Conservation (phyloP, 305 asterid species). For the Fraxinus xanthoxyloides region DNA sequence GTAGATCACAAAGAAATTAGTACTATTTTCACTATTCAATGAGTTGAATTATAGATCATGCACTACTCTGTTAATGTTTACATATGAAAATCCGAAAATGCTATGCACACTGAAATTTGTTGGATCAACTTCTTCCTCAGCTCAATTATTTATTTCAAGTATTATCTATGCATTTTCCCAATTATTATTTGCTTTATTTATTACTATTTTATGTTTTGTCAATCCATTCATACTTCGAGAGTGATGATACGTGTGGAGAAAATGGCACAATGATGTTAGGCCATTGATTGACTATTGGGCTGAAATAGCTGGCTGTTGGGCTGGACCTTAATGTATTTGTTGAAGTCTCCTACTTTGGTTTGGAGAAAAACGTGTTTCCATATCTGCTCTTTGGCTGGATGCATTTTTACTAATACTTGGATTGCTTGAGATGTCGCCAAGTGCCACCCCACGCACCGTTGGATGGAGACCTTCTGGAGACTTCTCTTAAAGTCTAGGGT, state of each 20-base stretch:
- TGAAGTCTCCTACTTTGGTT: too few species aligned
- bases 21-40: constrained; percentile 60
- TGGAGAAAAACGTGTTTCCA: too few species aligned
- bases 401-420: too few species aligned
- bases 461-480: too few species aligned
- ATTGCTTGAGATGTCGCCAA: too few species aligned
- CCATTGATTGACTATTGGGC: too few species aligned
- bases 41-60: constrained; percentile 84
- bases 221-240: constrained; percentile 25
- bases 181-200: background rate
- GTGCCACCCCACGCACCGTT: too few species aligned
- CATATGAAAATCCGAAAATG: constrained; percentile 78
- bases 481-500: too few species aligned
- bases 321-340: too few species aligned
- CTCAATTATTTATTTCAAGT: constrained; percentile 86
- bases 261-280: too few species aligned
- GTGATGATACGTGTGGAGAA: constrained; percentile 35
- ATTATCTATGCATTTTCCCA: background rate
- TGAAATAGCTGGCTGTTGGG: too few species aligned
- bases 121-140: constrained; percentile 87
- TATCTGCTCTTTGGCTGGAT: too few species aligned
- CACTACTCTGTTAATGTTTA: constrained; percentile 87
- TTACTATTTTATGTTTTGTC: background rate
- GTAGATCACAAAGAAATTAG: constrained; percentile 91
- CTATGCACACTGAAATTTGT: constrained; percentile 77